Percentiles rank a stretch among this genome's conserved stretches.
Conservation (phyloP, 1,139 yeast genomes). For the Kazachstania sp. region DNA sequence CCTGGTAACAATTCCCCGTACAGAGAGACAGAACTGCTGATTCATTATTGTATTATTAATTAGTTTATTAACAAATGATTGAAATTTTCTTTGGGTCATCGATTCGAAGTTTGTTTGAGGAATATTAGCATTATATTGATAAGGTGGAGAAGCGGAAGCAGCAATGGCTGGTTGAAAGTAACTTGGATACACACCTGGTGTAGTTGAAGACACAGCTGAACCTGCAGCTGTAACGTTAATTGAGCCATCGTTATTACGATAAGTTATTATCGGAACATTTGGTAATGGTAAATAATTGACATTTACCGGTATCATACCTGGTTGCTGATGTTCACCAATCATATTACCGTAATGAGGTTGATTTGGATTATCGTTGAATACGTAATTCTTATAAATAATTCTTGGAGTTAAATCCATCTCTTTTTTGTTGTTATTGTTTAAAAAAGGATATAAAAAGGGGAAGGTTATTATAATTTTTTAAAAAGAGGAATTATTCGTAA, state of each 20-base stretch:
- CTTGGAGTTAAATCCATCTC: constrained; percentile 1
- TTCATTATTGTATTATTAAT: too few relatives aligned
- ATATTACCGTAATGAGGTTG: not conserved
- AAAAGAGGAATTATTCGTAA: not conserved
- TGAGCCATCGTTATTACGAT: not conserved
- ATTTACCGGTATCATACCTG: not conserved
- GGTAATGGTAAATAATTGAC: not conserved
- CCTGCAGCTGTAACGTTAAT: not conserved
- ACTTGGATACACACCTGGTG: constrained; percentile 1
- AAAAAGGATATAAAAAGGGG: not conserved
- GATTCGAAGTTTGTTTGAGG: too few relatives aligned
- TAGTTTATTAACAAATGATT: too few relatives aligned
- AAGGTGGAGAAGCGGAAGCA: not conserved
- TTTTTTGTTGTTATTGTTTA: too few relatives aligned
- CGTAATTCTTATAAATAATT: not conserved
- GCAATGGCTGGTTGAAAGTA: not conserved
- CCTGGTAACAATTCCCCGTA: too few relatives aligned
- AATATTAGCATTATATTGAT: not conserved
- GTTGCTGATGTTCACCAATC: not conserved
- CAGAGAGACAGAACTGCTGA: too few relatives aligned
- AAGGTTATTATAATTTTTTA: not conserved
- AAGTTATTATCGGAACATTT: not conserved
- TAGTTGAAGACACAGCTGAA: not conserved
- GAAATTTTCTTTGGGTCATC: too few relatives aligned
- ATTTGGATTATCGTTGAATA: not conserved